These are phyloP conservation scores for Mollisiaceae sp. DNA, from an alignment of 2,329 filamentous ascomycete genomes.

Conservation along the genomic window DNA sequence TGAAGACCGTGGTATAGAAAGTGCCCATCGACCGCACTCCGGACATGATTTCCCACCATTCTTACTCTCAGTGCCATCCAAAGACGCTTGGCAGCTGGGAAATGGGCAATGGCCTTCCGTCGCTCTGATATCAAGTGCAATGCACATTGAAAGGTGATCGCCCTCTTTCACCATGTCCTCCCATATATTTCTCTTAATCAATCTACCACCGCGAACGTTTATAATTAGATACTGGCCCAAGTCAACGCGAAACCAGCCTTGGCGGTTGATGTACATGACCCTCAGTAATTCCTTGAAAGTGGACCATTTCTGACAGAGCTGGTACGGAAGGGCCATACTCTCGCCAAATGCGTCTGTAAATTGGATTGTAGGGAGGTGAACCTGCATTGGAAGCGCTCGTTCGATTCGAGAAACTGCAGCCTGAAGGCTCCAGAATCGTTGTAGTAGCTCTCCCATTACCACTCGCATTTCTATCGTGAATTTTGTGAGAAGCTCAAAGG, in stretches of 20 bases:
- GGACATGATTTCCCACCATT: constrained; percentile 16
- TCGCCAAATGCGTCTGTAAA: constrained; percentile 22
- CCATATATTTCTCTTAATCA: neutral
- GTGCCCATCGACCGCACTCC: constrained; percentile 12
- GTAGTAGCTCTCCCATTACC: neutral
- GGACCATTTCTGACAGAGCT: constrained; percentile 17
- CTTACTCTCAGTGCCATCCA: neutral
- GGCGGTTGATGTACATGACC: neutral
- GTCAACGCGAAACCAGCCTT: neutral
- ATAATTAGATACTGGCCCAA: neutral
- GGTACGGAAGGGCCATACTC: constrained; percentile 17
- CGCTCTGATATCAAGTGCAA: constrained; percentile 10
- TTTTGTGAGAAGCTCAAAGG: constrained; percentile 13
- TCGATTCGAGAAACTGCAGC: neutral
- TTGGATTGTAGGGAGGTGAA: constrained; percentile 13
- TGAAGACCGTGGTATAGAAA: neutral
- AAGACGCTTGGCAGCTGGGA: constrained; percentile 14
- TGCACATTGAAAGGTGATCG: constrained; percentile 17
- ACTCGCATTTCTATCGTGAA: constrained; percentile 9
- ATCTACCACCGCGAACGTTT: neutral
- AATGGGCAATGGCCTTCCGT: constrained; percentile 17
- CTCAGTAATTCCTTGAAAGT: constrained; percentile 4
- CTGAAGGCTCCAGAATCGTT: neutral
- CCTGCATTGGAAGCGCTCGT: constrained; percentile 6
- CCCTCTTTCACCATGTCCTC: constrained; percentile 8